Base-by-base conservation (phyloP, 257 asterid genomes). In the Rhazya stricta region DNA sequence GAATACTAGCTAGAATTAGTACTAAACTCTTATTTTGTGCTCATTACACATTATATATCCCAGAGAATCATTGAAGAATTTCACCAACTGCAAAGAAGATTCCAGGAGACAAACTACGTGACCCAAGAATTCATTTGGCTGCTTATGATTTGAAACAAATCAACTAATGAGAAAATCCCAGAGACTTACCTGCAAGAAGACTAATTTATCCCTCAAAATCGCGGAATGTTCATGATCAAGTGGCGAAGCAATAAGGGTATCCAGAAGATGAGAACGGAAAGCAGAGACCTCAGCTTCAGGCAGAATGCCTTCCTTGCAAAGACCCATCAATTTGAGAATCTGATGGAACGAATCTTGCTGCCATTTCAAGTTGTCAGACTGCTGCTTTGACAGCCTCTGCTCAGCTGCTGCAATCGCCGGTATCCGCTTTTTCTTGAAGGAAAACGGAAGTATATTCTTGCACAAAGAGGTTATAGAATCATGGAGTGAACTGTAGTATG, bases 321-420 rank as follows among this genome's bases (percentile, higher is more conserved):
- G 97, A 9, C 95, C 97, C 89, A 92, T 94, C 78, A 94, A 58
- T 72, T 91, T 90, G 36, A 87, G 93, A 0, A 94, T 92, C 77
- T 94, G 97, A 79, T 94, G 99, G 86, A 87, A 94, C 0, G 97
- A 88, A 32, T 94, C 97, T 74, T 94, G 99, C 91, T 94, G 97
- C 97, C 99, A 94, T 81, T 92, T 92, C 66, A 94, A 80, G 81
- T 90, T 89, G 69, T 90, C 99, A 9, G 97, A 86, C 75, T 92
- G 99, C 86, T 89, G 97, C 85, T 89, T 88, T 51, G 92, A 85
- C 21, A 83, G 88, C 42, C 84, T 89, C 79, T 90, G 91, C 90
- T 94, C 99, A 9, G 99, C 99, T 0, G 97, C 99, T 2, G 85
- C 92, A 8, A 94, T 92, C 0, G 97, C 99, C 3, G 97, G 90